Conservation (phyloP, 2,329 filamentous ascomycete species). For the Cercospora sp. region DNA sequence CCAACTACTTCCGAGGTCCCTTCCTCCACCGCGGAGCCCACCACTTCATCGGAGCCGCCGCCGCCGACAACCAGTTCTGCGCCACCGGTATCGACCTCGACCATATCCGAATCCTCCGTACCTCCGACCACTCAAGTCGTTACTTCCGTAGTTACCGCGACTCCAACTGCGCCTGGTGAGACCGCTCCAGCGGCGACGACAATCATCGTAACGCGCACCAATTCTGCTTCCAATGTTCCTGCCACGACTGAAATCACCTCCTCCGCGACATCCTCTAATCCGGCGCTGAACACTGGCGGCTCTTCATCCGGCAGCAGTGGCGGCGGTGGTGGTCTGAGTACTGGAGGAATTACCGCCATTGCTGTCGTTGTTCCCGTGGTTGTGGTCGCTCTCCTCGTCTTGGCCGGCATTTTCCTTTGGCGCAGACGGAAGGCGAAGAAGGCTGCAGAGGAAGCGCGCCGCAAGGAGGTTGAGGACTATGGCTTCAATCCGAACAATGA, state of each 20-base stretch:
- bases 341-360: slow-evolving; percentile 76
- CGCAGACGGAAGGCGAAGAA: slow-evolving; percentile 83
- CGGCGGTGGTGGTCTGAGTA: slow-evolving; percentile 53
- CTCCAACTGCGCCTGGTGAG: slow-evolving; percentile 16
- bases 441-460: slow-evolving; percentile 79
- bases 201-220: slow-evolving; percentile 22
- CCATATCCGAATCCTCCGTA: slow-evolving; percentile 20
- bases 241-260: slow-evolving; percentile 16
- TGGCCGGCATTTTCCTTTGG: slow-evolving; percentile 81
- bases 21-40: slow-evolving; percentile 15
- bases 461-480: slow-evolving; percentile 97
- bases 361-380: slow-evolving; percentile 93
- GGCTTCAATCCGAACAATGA: slow-evolving; percentile 97
- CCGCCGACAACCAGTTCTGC: slow-evolving; percentile 10
- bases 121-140: slow-evolving; percentile 25
- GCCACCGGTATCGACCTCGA: slow-evolving; percentile 14
- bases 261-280: slow-evolving; percentile 18
- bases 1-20: slow-evolving; percentile 22
- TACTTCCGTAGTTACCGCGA: slow-evolving; percentile 26
- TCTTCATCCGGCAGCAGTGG: neutral
- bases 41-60: slow-evolving; percentile 12
- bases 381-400: slow-evolving; percentile 76
- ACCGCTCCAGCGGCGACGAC: slow-evolving; percentile 19
- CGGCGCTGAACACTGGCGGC: slow-evolving; percentile 20
- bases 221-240: slow-evolving; percentile 13